phyloP scores from a whole-genome alignment of 2,329 filamentous ascomycete species.

The Fusarium haematococcum region DNA sequence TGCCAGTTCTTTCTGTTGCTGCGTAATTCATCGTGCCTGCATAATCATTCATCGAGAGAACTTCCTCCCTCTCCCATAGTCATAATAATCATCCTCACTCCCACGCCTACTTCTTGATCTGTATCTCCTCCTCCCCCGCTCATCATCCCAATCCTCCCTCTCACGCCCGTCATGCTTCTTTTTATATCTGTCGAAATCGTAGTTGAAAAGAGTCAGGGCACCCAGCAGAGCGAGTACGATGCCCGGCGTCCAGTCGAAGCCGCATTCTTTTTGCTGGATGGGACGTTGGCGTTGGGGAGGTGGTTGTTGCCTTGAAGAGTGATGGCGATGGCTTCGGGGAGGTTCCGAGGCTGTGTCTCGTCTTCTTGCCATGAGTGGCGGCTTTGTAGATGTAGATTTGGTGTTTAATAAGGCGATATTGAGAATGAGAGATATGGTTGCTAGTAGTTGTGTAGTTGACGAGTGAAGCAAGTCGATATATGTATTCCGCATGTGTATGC shows the following conservation, averaged over 20 bases:
- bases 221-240: conserved; percentile 53
- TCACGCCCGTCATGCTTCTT: conserved; percentile 15
- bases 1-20: neutral
- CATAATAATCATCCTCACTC: conserved; percentile 24
- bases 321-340: conserved; percentile 14
- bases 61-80: conserved; percentile 14
- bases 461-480: neutral
- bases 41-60: conserved; percentile 15
- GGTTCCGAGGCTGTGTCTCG: conserved; percentile 30
- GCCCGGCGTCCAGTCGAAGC: conserved; percentile 57
- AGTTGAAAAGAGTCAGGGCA: conserved; percentile 52
- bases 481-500: neutral
- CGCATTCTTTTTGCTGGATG: conserved; percentile 48
- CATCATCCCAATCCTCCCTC: conserved; percentile 12
- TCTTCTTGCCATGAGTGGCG: conserved; percentile 25
- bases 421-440: neutral
- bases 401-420: neutral
- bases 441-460: neutral
- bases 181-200: conserved; percentile 48
- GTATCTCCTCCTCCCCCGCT: conserved; percentile 24
- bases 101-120: conserved; percentile 17
- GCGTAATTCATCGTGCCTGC: neutral
- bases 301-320: conserved; percentile 2
- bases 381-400: neutral
- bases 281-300: conserved; percentile 35